Conservation (phyloP, 2,329 filamentous ascomycete species). For the Exophiala alcalophila region DNA sequence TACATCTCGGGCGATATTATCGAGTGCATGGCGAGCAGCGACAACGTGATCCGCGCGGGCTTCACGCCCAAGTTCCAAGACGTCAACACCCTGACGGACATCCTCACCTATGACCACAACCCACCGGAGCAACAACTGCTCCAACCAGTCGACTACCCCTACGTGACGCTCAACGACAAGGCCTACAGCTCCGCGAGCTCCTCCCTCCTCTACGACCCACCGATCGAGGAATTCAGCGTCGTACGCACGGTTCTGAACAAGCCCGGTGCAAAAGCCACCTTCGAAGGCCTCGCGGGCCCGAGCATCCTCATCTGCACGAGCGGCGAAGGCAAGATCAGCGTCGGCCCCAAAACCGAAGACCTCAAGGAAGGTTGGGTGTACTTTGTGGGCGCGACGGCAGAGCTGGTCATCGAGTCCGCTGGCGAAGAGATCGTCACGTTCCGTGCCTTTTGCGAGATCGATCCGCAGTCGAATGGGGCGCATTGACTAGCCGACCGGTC, state of each 20-base stretch:
- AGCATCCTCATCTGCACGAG: slow-evolving; percentile 89
- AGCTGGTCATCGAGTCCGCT: slow-evolving; percentile 70
- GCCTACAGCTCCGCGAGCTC: slow-evolving; percentile 76
- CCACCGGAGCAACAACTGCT: slow-evolving; percentile 96
- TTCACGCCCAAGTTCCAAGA: slow-evolving; percentile 99
- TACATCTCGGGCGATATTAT: slow-evolving; percentile 80
- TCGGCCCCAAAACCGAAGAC: slow-evolving; percentile 76
- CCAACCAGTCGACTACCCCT: slow-evolving; percentile 78
- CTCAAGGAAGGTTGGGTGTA: slow-evolving; percentile 71
- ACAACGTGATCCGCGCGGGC: slow-evolving; percentile 95
- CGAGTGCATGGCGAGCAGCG: slow-evolving; percentile 98
- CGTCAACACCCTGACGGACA: slow-evolving; percentile 78
- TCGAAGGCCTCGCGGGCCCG: slow-evolving; percentile 81
- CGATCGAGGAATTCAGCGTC: slow-evolving; percentile 94
- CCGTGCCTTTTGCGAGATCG: slow-evolving; percentile 89
- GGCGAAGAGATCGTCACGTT: slow-evolving; percentile 77
- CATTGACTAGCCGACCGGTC: slow-evolving; percentile 22
- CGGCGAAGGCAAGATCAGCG: slow-evolving; percentile 77
- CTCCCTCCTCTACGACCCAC: slow-evolving; percentile 81
- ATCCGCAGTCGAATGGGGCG: slow-evolving; percentile 38
- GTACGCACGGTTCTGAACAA: slow-evolving; percentile 72
- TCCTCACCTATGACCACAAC: slow-evolving; percentile 93
- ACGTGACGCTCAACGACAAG: slow-evolving; percentile 73
- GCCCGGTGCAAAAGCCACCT: slow-evolving; percentile 75
- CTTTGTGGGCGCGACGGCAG: slow-evolving; percentile 84